Conservation (phyloP, 495 filamentous ascomycete genomes). For the Talaromyces proteolyticus region DNA sequence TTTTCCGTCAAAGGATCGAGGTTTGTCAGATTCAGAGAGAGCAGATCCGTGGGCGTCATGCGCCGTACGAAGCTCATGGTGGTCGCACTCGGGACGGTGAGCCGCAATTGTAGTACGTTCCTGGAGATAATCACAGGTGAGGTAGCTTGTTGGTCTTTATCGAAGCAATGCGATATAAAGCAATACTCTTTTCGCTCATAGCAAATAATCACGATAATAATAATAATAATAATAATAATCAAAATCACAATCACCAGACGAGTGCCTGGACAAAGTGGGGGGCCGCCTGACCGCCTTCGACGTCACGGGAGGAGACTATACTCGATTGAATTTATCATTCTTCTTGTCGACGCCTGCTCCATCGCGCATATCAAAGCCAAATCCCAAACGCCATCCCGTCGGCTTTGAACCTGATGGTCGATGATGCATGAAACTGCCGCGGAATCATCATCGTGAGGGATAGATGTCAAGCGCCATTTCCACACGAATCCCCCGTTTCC, state of each 20-base stretch:
- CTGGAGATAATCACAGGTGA: too few species aligned
- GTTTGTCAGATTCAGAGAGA: slow-evolving; percentile 77
- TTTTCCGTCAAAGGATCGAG: slow-evolving; percentile 94
- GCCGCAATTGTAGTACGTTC: too few species aligned
- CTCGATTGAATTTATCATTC: not conserved
- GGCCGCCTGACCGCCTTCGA: slow-evolving; percentile 4
- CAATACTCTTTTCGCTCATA: too few species aligned
- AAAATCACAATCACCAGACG: not conserved
- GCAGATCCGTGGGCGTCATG: slow-evolving; percentile 66
- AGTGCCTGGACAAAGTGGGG: not conserved
- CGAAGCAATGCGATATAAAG: too few species aligned
- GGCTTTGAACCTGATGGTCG: not conserved
- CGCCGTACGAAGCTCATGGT: slow-evolving; percentile 64
- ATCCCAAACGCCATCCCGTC: not conserved
- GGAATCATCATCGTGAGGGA: not conserved
- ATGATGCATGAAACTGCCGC: not conserved
- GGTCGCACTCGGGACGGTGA: too few species aligned
- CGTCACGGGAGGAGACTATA: not conserved
- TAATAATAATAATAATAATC: too few species aligned
- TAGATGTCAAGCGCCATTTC: not conserved
- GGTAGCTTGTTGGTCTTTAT: too few species aligned
- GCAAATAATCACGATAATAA: too few species aligned
- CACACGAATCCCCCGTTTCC: not conserved
- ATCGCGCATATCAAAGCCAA: not conserved
- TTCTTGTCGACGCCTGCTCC: not conserved